Conservation (phyloP, 2,329 filamentous ascomycete genomes). For the Samsoniella hepiali region DNA sequence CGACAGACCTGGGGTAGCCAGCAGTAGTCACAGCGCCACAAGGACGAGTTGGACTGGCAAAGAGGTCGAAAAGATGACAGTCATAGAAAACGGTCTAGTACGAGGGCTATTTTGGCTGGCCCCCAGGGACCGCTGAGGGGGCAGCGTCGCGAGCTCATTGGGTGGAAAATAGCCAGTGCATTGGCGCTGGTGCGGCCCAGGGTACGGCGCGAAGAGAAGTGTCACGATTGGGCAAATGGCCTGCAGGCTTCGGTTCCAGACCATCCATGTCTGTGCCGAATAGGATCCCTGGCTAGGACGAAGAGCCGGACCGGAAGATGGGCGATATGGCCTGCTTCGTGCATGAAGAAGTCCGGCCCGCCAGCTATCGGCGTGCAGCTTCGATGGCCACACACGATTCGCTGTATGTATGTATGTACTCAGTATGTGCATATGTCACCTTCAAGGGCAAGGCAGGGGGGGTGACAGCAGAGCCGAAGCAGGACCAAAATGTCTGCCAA, state of each 20-base stretch:
- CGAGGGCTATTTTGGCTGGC: constrained; percentile 3
- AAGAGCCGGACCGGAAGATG: neutral
- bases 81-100: neutral
- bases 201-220: constrained; percentile 19
- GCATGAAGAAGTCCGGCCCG: constrained; percentile 2
- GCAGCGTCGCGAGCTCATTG: constrained; percentile 10
- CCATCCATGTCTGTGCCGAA: constrained; percentile 1
- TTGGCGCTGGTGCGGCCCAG: constrained; percentile 15
- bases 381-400: constrained; percentile 10
- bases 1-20: neutral
- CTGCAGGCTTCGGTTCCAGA: constrained; percentile 6
- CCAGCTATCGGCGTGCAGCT: neutral
- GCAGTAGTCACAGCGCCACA: constrained; percentile 8
- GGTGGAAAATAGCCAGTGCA: constrained; percentile 2
- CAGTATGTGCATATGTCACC: neutral
- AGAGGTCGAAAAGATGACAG: neutral
- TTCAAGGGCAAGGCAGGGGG: neutral
- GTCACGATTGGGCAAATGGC: constrained; percentile 8
- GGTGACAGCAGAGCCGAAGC: neutral
- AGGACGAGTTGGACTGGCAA: neutral
- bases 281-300: neutral
- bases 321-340: neutral
- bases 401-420: neutral
- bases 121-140: neutral
- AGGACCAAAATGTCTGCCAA: neutral